phyloP scores from a whole-genome alignment of 1,284 basidiomycete species.

The Heterobasidion occidentale region DNA sequence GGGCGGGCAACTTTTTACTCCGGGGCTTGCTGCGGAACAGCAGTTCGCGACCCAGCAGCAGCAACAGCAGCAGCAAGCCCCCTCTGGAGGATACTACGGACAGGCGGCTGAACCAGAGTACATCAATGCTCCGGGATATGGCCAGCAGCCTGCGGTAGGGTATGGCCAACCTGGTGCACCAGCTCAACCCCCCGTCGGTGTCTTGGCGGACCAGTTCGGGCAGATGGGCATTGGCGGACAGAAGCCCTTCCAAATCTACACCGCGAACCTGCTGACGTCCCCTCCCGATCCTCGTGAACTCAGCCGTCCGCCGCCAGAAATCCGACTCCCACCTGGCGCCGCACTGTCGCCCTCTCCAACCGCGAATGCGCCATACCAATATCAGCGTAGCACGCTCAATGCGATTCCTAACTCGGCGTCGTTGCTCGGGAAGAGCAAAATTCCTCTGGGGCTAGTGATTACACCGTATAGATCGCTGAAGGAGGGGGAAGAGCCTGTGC shows the following conservation, averaged over 20 bases:
- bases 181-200: constrained; percentile 40
- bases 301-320: constrained; percentile 78
- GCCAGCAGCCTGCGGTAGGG: constrained; percentile 32
- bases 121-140: constrained; percentile 40
- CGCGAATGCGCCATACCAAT: constrained; percentile 85
- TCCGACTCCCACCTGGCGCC: constrained; percentile 78
- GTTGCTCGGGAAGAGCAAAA: constrained; percentile 86
- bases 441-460: constrained; percentile 87
- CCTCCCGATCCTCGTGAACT: constrained; percentile 88
- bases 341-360: constrained; percentile 75
- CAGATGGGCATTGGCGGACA: constrained; percentile 73
- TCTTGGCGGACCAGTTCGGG: constrained; percentile 78
- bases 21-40: constrained; percentile 63
- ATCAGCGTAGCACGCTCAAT: constrained; percentile 90
- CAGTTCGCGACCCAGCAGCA: constrained; percentile 53
- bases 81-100: constrained; percentile 42
- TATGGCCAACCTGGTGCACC: constrained; percentile 35
- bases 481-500: constrained; percentile 73
- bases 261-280: constrained; percentile 83
- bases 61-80: constrained; percentile 27
- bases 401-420: constrained; percentile 91
- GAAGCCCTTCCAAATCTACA: constrained; percentile 70
- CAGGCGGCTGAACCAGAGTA: constrained; percentile 49
- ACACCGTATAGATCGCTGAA: constrained; percentile 87
- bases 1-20: constrained; percentile 75